Evolutionary conservation across 75 land plant genomes (phyloP).

Genomic region (Pinus albicaulis): DNA sequence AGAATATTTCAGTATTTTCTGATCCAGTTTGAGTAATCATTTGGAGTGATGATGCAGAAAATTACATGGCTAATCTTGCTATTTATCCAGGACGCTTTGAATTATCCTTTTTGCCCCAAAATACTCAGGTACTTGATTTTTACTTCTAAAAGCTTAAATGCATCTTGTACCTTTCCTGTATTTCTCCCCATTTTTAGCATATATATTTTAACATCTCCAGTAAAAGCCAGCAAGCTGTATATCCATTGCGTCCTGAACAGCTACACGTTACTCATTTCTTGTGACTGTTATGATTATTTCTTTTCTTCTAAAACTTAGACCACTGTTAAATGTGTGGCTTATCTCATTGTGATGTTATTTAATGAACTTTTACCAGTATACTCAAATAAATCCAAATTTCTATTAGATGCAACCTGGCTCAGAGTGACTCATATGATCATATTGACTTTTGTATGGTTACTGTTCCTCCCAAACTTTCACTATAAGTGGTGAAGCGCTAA

Average conservation of each 20-base stretch:
- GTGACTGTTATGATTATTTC: background rate
- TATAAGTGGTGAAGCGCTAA: too few species aligned
- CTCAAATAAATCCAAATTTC: background rate
- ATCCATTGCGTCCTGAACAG: background rate
- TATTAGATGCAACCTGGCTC: background rate
- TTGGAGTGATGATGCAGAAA: constrained; percentile 50
- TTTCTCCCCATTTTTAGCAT: too few species aligned
- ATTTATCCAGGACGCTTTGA: constrained; percentile 88
- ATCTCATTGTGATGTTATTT: background rate
- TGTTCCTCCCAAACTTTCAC: too few species aligned
- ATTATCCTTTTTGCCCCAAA: constrained; percentile 78
- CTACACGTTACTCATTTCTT: background rate
- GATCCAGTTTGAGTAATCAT: constrained; percentile 5
- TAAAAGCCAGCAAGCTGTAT: background rate
- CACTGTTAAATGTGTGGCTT: background rate
- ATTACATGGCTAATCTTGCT: constrained; percentile 87
- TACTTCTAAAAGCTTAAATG: background rate
- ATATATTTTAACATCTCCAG: background rate
- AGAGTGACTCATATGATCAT: background rate
- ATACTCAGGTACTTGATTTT: constrained; percentile 69
- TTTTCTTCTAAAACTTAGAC: background rate
- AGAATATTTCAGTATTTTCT: background rate
- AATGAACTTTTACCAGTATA: too few species aligned
- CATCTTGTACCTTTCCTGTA: too few species aligned
- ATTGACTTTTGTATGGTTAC: background rate